Conservation (phyloP, 768 basidiomycete genomes). For the Hemileccinum impolitum region DNA sequence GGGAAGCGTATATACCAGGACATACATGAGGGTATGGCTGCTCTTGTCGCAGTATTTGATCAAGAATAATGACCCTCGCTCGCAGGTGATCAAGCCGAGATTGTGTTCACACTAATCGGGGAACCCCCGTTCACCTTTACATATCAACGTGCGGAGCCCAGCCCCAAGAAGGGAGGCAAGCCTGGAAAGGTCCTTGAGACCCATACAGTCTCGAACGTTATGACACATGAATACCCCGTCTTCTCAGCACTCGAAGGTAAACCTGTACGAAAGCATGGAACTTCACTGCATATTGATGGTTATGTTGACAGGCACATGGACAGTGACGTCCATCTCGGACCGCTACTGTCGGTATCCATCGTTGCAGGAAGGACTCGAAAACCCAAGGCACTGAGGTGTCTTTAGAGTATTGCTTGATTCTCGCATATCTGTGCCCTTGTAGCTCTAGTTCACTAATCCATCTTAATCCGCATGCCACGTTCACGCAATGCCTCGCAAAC, state of each 20-base stretch:
- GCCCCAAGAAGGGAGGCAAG: constrained; percentile 62
- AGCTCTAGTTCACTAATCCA: constrained; percentile 18
- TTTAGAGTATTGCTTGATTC: constrained; percentile 7
- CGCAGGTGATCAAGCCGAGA: constrained; percentile 88
- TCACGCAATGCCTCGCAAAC: not conserved
- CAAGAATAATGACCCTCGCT: constrained; percentile 1
- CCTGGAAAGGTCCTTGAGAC: constrained; percentile 83
- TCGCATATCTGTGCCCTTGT: constrained; percentile 25
- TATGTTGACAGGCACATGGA: constrained; percentile 77
- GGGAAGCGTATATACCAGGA: constrained; percentile 81
- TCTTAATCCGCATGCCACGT: not conserved
- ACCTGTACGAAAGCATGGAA: constrained; percentile 12
- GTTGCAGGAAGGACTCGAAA: constrained; percentile 50
- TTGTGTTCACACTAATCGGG: constrained; percentile 84
- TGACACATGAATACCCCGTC: constrained; percentile 77
- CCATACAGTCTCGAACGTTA: constrained; percentile 82
- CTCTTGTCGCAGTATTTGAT: not conserved
- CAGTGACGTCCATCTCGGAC: constrained; percentile 88
- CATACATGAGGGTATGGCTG: constrained; percentile 74
- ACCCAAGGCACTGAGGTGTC: constrained; percentile 23
- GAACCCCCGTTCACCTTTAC: constrained; percentile 97
- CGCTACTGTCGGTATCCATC: constrained; percentile 85
- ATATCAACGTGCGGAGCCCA: constrained; percentile 80
- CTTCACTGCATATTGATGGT: constrained; percentile 1
- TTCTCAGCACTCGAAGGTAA: constrained; percentile 88